Percentiles rank a stretch among this genome's conserved stretches.
phyloP scores from a whole-genome alignment of 176 grass and related monocot species.

The Oryza glaberrima region DNA sequence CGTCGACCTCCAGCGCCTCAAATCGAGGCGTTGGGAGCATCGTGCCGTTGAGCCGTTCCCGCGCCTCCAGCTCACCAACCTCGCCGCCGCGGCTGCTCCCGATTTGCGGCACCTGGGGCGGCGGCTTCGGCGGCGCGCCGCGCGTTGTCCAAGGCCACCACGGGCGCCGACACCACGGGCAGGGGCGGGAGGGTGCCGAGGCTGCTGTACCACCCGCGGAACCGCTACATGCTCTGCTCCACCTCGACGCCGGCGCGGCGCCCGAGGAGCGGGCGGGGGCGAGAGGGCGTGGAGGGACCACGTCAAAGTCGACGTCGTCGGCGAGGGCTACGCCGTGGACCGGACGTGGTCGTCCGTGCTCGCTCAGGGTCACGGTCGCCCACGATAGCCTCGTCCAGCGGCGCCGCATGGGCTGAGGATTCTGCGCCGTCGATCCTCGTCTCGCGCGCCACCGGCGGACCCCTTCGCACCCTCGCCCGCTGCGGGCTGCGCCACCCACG shows the following conservation, averaged over 20 bases:
- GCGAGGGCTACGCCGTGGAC: constrained; percentile 47
- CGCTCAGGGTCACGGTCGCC: not conserved
- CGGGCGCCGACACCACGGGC: constrained; percentile 29
- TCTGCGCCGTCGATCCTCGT: too few relatives aligned
- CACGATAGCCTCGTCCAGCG: too few relatives aligned
- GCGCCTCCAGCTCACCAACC: constrained; percentile 54
- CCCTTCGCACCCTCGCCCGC: too few relatives aligned
- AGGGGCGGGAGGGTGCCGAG: constrained; percentile 37
- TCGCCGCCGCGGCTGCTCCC: constrained; percentile 16
- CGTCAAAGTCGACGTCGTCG: constrained; percentile 56
- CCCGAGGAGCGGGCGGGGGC: constrained; percentile 24
- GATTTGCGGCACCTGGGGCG: too few relatives aligned
- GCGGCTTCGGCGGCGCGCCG: too few relatives aligned
- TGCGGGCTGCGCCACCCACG: too few relatives aligned
- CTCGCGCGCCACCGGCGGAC: too few relatives aligned
- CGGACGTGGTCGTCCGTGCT: constrained; percentile 47
- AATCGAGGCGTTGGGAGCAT: not conserved
- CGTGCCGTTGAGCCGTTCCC: constrained; percentile 50
- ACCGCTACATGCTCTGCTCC: constrained; percentile 54
- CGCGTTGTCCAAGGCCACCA: not conserved
- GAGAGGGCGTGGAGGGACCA: constrained; percentile 14
- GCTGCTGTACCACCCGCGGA: constrained; percentile 69
- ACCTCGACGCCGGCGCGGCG: constrained; percentile 52
- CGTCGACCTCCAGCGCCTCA: constrained; percentile 51
- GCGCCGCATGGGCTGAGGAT: too few relatives aligned